Evolutionary conservation across 805 yeast genomes (phyloP).

Genomic region (Starmerella apicola): DNA sequence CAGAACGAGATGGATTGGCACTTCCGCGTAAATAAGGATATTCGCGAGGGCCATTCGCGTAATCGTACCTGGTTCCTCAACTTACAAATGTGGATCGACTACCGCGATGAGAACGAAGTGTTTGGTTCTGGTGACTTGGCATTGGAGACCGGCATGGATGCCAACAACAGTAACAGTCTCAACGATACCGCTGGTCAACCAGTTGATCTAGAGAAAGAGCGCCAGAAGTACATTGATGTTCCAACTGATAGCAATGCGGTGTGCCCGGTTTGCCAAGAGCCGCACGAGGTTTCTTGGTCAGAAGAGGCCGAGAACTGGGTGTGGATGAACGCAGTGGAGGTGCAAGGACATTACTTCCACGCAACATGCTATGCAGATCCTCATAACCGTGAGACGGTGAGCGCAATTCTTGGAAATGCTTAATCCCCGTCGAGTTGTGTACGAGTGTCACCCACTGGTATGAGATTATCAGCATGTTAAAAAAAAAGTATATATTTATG

Average conservation of each 20-base stretch:
- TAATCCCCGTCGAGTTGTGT: too few relatives aligned
- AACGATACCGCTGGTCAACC: slow-evolving; percentile 23
- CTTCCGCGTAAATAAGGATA: slow-evolving; percentile 74
- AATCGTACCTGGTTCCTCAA: slow-evolving; percentile 74
- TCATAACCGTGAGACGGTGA: slow-evolving; percentile 21
- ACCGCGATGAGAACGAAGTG: slow-evolving; percentile 51
- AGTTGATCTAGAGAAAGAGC: slow-evolving; percentile 24
- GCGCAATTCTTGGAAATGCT: too few relatives aligned
- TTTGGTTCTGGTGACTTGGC: slow-evolving; percentile 28
- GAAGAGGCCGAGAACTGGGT: slow-evolving; percentile 74
- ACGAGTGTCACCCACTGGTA: too few relatives aligned
- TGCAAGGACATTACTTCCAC: slow-evolving; percentile 43
- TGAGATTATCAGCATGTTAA: too few relatives aligned
- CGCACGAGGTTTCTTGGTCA: slow-evolving; percentile 49
- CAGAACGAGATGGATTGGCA: slow-evolving; percentile 90
- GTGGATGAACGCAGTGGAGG: slow-evolving; percentile 54
- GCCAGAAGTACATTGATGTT: slow-evolving; percentile 43
- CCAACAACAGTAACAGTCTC: slow-evolving; percentile 10
- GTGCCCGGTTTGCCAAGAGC: slow-evolving; percentile 65
- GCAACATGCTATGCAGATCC: slow-evolving; percentile 60
- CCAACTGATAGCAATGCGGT: slow-evolving; percentile 51
- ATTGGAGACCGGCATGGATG: slow-evolving; percentile 14
- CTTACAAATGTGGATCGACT: slow-evolving; percentile 57
- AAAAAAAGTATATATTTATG: too few relatives aligned
- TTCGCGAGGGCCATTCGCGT: slow-evolving; percentile 44